Conservation (phyloP, 2,329 filamentous ascomycete genomes). For the Ceratocystis harringtonii region DNA sequence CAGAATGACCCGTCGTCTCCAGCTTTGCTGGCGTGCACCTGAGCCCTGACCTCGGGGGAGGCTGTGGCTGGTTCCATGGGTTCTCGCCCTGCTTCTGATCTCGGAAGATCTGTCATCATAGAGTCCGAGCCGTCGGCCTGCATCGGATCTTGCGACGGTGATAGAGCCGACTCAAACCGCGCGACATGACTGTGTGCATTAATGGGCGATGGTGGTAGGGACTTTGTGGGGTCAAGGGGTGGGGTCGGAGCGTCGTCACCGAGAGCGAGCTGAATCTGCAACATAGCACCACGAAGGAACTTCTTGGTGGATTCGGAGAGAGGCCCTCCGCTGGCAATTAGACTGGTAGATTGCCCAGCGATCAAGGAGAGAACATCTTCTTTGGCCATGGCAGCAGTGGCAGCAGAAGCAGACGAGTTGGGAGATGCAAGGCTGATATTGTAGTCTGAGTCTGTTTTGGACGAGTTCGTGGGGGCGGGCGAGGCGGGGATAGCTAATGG, state of each 20-base stretch:
- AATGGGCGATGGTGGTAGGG: conserved; percentile 6
- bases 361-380: conserved; percentile 33
- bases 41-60: conserved; percentile 1
- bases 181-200: neutral
- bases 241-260: conserved; percentile 14
- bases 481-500: conserved; percentile 10
- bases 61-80: neutral
- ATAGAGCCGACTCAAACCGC: neutral
- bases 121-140: neutral
- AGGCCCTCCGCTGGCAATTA: conserved; percentile 26
- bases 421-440: neutral
- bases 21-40: neutral
- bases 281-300: conserved; percentile 28
- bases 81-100: conserved; percentile 1
- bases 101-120: conserved; percentile 7
- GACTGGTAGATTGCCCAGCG: conserved; percentile 32
- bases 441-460: conserved; percentile 14
- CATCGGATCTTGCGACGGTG: neutral
- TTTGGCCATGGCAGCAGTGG: neutral
- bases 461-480: conserved; percentile 11
- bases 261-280: conserved; percentile 11
- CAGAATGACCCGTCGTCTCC: neutral
- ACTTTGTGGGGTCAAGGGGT: conserved; percentile 9
- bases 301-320: conserved; percentile 30
- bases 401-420: neutral